phyloP scores from a whole-genome alignment of 78 protist species.

The Isochrysis galbana region DNA sequence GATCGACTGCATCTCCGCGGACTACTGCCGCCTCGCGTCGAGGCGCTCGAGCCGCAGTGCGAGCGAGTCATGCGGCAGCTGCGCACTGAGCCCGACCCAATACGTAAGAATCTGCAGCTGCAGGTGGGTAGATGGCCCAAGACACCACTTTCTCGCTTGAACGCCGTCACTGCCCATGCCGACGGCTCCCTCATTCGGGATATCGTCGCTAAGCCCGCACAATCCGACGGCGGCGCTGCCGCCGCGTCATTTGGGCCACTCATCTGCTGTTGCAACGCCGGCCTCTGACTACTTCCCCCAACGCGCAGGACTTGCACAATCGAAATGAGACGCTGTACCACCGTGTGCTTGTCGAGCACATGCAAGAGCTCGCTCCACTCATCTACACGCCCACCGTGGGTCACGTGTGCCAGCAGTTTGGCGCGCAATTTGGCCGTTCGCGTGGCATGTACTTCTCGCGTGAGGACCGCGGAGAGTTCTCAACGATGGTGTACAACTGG shows the following conservation, averaged over 20 bases:
- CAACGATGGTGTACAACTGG: background rate
- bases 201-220: too few relatives aligned
- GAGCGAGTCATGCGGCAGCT: background rate
- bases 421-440: background rate
- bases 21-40: conserved; percentile 67
- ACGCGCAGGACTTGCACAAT: conserved; percentile 69
- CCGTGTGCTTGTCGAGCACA: conserved; percentile 59
- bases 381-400: conserved; percentile 92
- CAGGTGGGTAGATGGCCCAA: too few relatives aligned
- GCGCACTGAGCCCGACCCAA: background rate
- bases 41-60: background rate
- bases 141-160: too few relatives aligned
- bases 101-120: background rate
- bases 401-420: conserved; percentile 5
- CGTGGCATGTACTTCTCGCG: conserved; percentile 84
- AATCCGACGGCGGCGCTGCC: too few relatives aligned
- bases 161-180: too few relatives aligned
- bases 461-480: conserved; percentile 67
- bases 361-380: conserved; percentile 77
- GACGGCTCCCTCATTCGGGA: too few relatives aligned
- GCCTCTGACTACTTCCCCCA: too few relatives aligned
- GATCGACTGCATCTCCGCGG: conserved; percentile 68
- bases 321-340: conserved; percentile 84
- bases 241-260: too few relatives aligned
- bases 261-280: too few relatives aligned